A percentile compares a stretch with the other conserved stretches of the same genome.
phyloP scores from a whole-genome alignment of 2,329 filamentous ascomycete species.

The Colletotrichum liaoningense region DNA sequence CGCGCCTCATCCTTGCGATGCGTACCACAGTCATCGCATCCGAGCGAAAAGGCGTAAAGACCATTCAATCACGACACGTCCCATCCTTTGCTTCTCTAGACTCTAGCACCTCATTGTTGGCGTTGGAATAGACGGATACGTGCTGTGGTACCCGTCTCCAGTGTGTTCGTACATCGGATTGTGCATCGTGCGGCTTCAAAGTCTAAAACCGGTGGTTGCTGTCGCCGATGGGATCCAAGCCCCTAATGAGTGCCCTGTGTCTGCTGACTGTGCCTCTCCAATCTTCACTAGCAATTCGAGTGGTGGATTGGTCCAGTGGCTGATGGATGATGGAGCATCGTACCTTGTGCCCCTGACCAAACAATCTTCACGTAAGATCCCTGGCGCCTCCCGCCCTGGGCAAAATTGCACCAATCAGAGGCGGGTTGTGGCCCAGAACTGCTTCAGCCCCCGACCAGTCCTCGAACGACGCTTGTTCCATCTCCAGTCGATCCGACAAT shows the following conservation, averaged over 20 bases:
- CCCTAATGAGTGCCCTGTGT: not conserved
- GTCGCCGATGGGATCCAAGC: not conserved
- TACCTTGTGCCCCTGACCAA: conserved; percentile 3
- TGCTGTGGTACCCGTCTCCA: not conserved
- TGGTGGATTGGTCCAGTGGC: not conserved
- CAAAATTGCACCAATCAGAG: conserved; percentile 15
- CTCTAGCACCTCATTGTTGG: not conserved
- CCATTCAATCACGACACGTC: not conserved
- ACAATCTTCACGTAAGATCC: not conserved
- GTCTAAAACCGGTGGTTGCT: conserved; percentile 24
- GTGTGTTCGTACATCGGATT: not conserved
- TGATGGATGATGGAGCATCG: not conserved
- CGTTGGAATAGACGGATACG: not conserved
- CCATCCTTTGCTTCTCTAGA: not conserved
- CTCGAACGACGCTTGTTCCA: conserved; percentile 50
- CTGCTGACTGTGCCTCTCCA: not conserved
- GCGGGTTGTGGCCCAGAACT: not conserved
- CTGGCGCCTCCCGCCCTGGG: not conserved
- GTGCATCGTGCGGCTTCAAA: conserved; percentile 13
- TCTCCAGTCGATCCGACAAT: conserved; percentile 53
- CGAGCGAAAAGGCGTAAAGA: not conserved
- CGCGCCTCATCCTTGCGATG: not conserved
- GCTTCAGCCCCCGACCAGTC: conserved; percentile 38
- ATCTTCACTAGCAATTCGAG: not conserved
- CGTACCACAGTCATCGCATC: not conserved